Conservation (phyloP, 495 filamentous ascomycete species). For the Aspergillus taichungensis region DNA sequence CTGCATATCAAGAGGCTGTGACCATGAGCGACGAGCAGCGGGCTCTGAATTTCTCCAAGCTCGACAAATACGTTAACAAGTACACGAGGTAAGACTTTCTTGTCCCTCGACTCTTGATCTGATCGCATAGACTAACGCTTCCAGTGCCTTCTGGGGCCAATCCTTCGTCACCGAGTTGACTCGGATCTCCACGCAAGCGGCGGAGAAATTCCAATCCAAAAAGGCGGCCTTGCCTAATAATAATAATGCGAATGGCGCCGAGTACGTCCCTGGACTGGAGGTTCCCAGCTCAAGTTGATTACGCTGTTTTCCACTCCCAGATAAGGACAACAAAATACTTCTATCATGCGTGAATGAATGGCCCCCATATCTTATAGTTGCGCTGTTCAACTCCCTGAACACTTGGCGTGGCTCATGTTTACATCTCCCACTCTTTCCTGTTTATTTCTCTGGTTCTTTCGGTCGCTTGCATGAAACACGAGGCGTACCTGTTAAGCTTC, state of each 20-base stretch:
- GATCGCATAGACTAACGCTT: slow-evolving; percentile 5
- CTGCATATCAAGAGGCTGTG: slow-evolving; percentile 86
- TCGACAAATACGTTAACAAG: slow-evolving; percentile 90
- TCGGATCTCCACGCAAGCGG: slow-evolving; percentile 48
- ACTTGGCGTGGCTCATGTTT: neutral
- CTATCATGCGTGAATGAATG: neutral
- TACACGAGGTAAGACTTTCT: slow-evolving; percentile 62
- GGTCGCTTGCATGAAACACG: slow-evolving; percentile 4
- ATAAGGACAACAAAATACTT: neutral
- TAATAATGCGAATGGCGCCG: slow-evolving; percentile 8
- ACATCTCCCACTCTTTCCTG: neutral
- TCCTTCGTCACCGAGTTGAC: slow-evolving; percentile 82
- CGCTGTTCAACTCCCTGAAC: neutral
- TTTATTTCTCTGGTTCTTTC: slow-evolving; percentile 2
- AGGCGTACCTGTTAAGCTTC: slow-evolving; percentile 3
- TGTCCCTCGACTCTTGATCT: neutral
- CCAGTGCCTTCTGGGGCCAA: slow-evolving; percentile 92
- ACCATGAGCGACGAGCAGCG: slow-evolving; percentile 87
- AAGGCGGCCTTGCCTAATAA: slow-evolving; percentile 14
- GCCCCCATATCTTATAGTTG: neutral
- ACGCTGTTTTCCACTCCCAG: neutral
- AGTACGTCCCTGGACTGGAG: neutral
- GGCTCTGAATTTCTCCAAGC: slow-evolving; percentile 74
- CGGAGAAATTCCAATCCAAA: slow-evolving; percentile 35
- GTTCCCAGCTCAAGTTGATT: no score